Base-by-base conservation (phyloP, 2,329 filamentous ascomycete species). In the Beauveria bassiana region DNA sequence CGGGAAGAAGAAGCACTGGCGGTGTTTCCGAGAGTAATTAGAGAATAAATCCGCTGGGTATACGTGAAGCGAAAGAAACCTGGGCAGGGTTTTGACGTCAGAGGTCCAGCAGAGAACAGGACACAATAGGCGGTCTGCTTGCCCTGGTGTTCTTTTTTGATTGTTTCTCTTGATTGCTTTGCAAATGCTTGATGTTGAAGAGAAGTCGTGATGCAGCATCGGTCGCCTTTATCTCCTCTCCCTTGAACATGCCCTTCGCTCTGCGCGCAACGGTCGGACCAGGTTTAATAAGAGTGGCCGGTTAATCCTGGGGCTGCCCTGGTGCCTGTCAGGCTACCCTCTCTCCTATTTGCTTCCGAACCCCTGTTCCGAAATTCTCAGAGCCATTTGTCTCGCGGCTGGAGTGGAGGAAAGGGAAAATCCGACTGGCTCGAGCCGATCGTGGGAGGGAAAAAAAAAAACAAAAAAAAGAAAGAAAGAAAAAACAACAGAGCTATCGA, bases 361-460 rank as follows among this genome's bases (percentile, higher is more conserved):
- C 49, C 59, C 59, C 59, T 61, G 52, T 46, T 61, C 49, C 49
- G 57, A 50, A 24, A 60, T 38, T 53, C 49, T 42, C 47, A 18
- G 46, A 24, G 34, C 46, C 45, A 50, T 18, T 58, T 49, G 46
- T 31, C 57, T 45, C 18, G 28, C 56, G 40, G 57, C 57, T 42
- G 9, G 24, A 20, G 56, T 28, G 38, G 58, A 40, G 40, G 16
- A 53, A 38, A 45, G 28, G 38, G 9, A 46, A 45, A 43, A 20
- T 38, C 26, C 46, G 46, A 38, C 52, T 51, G 52, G 20, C 9
- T 38, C n/a, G 5, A 42, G 56, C 46, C 56, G 56, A 59, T 59
- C 58, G 38, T 20, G 40, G 18, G 24, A 26, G 22, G 24, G 31
- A 31, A n/a, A 5, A 31, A 22, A 54, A 10, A 18, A n/a, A 16